phyloP scores from a whole-genome alignment of 805 yeast genomes.

The Torulaspora franciscae region DNA sequence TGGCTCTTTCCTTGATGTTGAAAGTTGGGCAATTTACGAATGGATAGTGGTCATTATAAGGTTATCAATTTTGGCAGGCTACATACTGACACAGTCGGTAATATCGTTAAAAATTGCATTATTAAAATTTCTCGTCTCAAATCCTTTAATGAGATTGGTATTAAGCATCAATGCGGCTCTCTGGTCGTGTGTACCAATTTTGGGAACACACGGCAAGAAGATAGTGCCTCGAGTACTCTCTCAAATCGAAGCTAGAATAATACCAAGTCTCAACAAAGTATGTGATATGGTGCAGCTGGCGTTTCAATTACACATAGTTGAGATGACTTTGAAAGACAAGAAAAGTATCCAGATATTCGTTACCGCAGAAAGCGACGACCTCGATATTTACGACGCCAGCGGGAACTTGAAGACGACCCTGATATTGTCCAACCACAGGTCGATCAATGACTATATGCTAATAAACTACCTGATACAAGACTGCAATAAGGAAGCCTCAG shows the following conservation, averaged over 20 bases:
- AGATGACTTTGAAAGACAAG: slow-evolving; percentile 20
- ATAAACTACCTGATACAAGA: slow-evolving; percentile 37
- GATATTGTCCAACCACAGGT: slow-evolving; percentile 52
- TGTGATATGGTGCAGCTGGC: slow-evolving; percentile 12
- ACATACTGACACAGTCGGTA: slow-evolving; percentile 10
- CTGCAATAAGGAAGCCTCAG: slow-evolving; percentile 20
- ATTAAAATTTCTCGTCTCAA: slow-evolving; percentile 7
- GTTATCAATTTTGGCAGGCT: slow-evolving; percentile 7
- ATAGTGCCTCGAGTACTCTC: slow-evolving; percentile 4
- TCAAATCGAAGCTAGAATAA: neutral
- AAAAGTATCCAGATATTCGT: slow-evolving; percentile 23
- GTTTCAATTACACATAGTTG: slow-evolving; percentile 20
- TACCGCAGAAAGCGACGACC: slow-evolving; percentile 24
- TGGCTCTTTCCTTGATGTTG: slow-evolving; percentile 17
- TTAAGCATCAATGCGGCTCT: slow-evolving; percentile 8
- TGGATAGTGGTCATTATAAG: slow-evolving; percentile 12
- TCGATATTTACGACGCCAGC: slow-evolving; percentile 12
- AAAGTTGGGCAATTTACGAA: slow-evolving; percentile 13
- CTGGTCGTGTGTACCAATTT: slow-evolving; percentile 19
- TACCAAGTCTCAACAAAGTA: slow-evolving; percentile 16
- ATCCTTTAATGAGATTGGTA: slow-evolving; percentile 2
- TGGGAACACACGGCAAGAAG: slow-evolving; percentile 16
- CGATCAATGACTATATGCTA: slow-evolving; percentile 60
- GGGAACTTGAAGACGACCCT: slow-evolving; percentile 21
- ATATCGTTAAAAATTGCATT: slow-evolving; percentile 1